These are phyloP conservation scores for Clohesyomyces aquaticus DNA, from an alignment of 495 filamentous ascomycete species.

Conservation along the genomic window DNA sequence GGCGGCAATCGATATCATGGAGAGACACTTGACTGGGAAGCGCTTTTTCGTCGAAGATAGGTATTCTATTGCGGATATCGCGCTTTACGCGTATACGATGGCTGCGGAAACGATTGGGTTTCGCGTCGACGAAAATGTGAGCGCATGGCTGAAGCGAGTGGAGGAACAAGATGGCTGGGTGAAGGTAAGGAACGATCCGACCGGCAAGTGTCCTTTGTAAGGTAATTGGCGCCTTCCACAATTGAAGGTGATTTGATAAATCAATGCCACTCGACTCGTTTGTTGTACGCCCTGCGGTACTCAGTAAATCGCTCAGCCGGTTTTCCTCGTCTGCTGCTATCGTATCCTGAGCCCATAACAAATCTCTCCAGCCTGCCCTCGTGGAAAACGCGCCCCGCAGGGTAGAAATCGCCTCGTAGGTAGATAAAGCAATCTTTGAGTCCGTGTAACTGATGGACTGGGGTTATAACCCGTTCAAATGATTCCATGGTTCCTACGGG, in stretches of 20 bases:
- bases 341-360: not conserved
- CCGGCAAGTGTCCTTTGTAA: slow-evolving; percentile 16
- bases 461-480: too few relatives aligned
- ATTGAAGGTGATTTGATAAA: not conserved
- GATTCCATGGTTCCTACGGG: too few relatives aligned
- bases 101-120: slow-evolving; percentile 17
- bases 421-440: too few relatives aligned
- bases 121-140: slow-evolving; percentile 14
- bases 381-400: too few relatives aligned
- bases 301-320: not conserved
- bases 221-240: not conserved
- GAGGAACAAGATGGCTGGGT: slow-evolving; percentile 19
- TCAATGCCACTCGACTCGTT: too few relatives aligned
- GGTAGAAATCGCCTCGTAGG: too few relatives aligned
- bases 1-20: slow-evolving; percentile 14
- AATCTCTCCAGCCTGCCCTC: too few relatives aligned
- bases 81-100: slow-evolving; percentile 15
- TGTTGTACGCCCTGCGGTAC: not conserved
- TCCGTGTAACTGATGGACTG: too few relatives aligned
- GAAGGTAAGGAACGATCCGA: slow-evolving; percentile 23
- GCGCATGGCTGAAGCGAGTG: slow-evolving; percentile 18
- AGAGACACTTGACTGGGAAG: slow-evolving; percentile 18
- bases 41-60: slow-evolving; percentile 17
- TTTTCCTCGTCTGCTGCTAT: not conserved
- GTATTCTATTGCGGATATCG: slow-evolving; percentile 19